A percentile compares a stretch with the other conserved stretches of the same genome.
phyloP scores from a whole-genome alignment of 140 eudicot species.

The Cichorium intybus region DNA sequence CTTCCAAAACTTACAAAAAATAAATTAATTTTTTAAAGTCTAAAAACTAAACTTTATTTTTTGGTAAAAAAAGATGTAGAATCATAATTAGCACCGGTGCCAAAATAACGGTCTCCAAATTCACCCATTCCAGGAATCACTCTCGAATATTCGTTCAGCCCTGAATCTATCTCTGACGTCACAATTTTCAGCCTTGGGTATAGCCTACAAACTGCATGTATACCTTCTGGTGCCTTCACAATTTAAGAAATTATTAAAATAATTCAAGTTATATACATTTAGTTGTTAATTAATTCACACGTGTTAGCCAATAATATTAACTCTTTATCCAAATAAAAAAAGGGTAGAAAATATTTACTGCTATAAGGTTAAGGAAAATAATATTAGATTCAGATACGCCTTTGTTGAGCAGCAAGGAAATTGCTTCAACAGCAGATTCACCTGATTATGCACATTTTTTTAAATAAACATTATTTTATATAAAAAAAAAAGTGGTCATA shows the following conservation, averaged over 20 bases:
- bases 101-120: constrained; percentile 92
- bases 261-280: too few species aligned
- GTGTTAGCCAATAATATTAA: too few species aligned
- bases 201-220: constrained; percentile 65
- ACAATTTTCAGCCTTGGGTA: constrained; percentile 78
- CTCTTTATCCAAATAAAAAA: too few species aligned
- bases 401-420: constrained; percentile 65
- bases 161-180: constrained; percentile 78
- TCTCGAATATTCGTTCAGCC: constrained; percentile 47
- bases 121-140: constrained; percentile 98
- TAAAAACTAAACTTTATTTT: neutral
- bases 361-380: constrained; percentile 86
- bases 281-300: too few species aligned
- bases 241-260: neutral
- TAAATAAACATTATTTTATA: neutral
- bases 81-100: constrained; percentile 45
- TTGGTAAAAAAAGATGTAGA: constrained; percentile 22
- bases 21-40: neutral
- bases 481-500: neutral
- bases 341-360: too few species aligned
- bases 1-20: too few species aligned
- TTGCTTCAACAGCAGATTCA: constrained; percentile 81
- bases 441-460: constrained; percentile 38
- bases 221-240: constrained; percentile 87
- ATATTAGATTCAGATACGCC: constrained; percentile 87